Conservation (phyloP, 2,329 filamentous ascomycete genomes). For the Claviceps africana region DNA sequence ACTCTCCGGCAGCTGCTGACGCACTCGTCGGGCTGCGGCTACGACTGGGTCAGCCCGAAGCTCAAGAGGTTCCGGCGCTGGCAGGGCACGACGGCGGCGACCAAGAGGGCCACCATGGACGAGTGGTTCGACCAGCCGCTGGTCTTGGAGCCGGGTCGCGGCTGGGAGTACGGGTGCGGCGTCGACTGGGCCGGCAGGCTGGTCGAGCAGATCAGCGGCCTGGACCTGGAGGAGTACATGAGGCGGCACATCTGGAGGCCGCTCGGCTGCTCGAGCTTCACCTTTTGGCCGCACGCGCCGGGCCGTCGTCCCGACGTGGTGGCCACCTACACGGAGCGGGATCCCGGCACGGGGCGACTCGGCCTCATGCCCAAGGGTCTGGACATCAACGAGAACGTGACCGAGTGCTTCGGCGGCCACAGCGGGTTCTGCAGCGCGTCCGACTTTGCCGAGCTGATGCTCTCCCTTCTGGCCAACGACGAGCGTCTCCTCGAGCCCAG, state of each 20-base stretch:
- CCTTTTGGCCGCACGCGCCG: not conserved
- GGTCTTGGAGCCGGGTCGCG: conserved; percentile 27
- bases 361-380: not conserved
- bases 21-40: conserved; percentile 34
- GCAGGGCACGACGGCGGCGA: not conserved
- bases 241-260: conserved; percentile 11
- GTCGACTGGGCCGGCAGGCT: conserved; percentile 40
- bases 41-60: conserved; percentile 25
- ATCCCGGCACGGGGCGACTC: not conserved
- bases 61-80: not conserved
- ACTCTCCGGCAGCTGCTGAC: conserved; percentile 37
- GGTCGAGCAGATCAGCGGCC: conserved; percentile 31
- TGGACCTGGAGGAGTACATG: conserved; percentile 28
- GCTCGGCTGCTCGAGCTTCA: not conserved
- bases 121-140: conserved; percentile 27
- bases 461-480: conserved; percentile 23
- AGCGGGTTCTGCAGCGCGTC: not conserved
- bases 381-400: not conserved
- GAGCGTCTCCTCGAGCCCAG: conserved; percentile 28
- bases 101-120: not conserved
- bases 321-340: not conserved
- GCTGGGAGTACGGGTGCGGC: conserved; percentile 35
- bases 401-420: not conserved
- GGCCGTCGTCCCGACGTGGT: too few species aligned
- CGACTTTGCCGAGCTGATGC: not conserved